These are phyloP conservation scores for Anthracocystis walkeri DNA, from an alignment of 1,284 basidiomycete genomes.

Conservation along the genomic window DNA sequence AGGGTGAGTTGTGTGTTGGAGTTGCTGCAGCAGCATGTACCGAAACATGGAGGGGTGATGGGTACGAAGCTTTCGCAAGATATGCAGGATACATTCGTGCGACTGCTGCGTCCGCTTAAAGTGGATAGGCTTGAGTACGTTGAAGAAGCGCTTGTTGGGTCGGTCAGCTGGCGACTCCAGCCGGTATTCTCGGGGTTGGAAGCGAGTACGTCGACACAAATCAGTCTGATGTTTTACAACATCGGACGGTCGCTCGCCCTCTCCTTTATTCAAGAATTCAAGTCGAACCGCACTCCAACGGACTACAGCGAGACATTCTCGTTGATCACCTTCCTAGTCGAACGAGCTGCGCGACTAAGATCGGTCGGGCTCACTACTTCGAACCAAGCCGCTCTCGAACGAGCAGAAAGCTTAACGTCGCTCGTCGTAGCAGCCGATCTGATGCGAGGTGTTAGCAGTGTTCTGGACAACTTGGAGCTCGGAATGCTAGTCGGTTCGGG, in stretches of 20 bases:
- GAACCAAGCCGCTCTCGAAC: background rate
- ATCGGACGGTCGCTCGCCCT: slow-evolving; percentile 24
- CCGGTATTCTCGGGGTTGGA: slow-evolving; percentile 22
- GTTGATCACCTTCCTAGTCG: slow-evolving; percentile 16
- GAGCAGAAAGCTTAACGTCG: slow-evolving; percentile 23
- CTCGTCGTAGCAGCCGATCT: slow-evolving; percentile 49
- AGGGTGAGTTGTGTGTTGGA: slow-evolving; percentile 18
- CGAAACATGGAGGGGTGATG: too few species aligned
- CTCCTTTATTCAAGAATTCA: slow-evolving; percentile 15
- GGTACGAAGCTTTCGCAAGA: slow-evolving; percentile 14
- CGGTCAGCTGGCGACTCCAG: slow-evolving; percentile 23
- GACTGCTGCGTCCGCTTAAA: slow-evolving; percentile 13
- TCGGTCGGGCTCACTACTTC: slow-evolving; percentile 1
- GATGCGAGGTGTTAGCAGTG: slow-evolving; percentile 36
- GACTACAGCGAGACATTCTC: slow-evolving; percentile 3
- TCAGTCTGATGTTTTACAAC: slow-evolving; percentile 26
- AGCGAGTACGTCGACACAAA: slow-evolving; percentile 18
- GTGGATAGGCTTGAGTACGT: slow-evolving; percentile 19
- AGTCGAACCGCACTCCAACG: background rate
- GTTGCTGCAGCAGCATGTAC: background rate
- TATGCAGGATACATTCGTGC: slow-evolving; percentile 6
- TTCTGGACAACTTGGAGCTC: slow-evolving; percentile 42
- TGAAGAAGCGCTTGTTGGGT: background rate
- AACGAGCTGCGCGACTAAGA: slow-evolving; percentile 15
- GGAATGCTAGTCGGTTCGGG: slow-evolving; percentile 1